These are phyloP conservation scores for Pythium biforme DNA, from an alignment of 352 stramenopile species.

Conservation along the genomic window DNA sequence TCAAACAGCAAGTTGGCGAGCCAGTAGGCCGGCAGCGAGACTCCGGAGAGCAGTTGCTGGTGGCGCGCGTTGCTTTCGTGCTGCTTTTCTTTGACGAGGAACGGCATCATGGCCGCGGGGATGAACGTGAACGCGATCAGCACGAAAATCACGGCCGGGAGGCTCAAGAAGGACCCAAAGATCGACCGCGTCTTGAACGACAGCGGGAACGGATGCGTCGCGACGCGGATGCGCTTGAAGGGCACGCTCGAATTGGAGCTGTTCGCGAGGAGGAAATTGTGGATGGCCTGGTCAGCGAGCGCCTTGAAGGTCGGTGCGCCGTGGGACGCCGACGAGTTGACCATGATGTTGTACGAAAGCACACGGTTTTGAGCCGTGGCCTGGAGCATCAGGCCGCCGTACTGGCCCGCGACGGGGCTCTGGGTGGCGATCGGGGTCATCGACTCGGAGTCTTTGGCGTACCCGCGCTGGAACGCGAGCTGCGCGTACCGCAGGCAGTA, in stretches of 20 bases:
- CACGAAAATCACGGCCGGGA: constrained; percentile 86
- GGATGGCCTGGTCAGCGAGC: constrained; percentile 56
- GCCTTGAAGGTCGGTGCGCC: constrained; percentile 54
- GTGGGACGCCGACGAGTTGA: constrained; percentile 52
- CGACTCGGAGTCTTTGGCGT: constrained; percentile 29
- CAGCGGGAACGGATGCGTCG: constrained; percentile 59
- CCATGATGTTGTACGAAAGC: constrained; percentile 61
- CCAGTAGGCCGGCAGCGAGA: constrained; percentile 95
- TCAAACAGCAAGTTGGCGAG: constrained; percentile 94
- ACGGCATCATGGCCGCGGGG: constrained; percentile 91
- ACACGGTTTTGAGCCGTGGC: constrained; percentile 36
- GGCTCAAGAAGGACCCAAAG: constrained; percentile 57
- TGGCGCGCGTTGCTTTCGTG: constrained; percentile 94
- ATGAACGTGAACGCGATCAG: constrained; percentile 94
- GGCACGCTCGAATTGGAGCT: neutral
- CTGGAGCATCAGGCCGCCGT: constrained; percentile 53
- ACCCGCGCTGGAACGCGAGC: constrained; percentile 46
- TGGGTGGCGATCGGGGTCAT: constrained; percentile 10
- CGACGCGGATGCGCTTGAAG: constrained; percentile 30
- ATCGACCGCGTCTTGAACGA: constrained; percentile 56
- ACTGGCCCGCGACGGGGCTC: constrained; percentile 38
- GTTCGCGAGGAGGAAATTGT: constrained; percentile 42
- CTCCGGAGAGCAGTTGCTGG: constrained; percentile 94
- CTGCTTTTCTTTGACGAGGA: constrained; percentile 96
- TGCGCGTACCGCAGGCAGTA: constrained; percentile 62